Percentiles rank a stretch among this genome's conserved stretches.
These are phyloP conservation scores for Pythium pectinolyticum DNA, from an alignment of 352 stramenopile genomes.

Conservation along the genomic window DNA sequence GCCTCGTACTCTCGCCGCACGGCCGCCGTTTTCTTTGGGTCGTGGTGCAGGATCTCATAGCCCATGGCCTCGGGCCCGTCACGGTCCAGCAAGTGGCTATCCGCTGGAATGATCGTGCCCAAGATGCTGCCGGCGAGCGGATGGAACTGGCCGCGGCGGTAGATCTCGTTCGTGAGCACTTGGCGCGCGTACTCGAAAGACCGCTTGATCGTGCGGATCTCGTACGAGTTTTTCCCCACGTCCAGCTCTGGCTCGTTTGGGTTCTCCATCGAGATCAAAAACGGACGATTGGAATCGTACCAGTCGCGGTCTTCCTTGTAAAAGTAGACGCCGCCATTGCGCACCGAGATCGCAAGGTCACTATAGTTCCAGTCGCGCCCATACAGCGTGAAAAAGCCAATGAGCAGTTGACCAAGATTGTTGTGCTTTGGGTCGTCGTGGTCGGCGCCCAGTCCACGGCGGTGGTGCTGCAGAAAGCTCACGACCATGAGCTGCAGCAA, in stretches of 20 bases:
- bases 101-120: constrained; percentile 68
- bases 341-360: constrained; percentile 91
- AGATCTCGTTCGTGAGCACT: constrained; percentile 73
- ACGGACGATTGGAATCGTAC: constrained; percentile 73
- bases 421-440: constrained; percentile 72
- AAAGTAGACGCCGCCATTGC: constrained; percentile 92
- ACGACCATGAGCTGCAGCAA: constrained; percentile 95
- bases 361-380: constrained; percentile 93
- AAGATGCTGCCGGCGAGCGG: constrained; percentile 66
- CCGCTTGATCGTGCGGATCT: constrained; percentile 88
- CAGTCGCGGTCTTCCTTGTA: constrained; percentile 83
- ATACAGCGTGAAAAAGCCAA: constrained; percentile 96
- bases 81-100: constrained; percentile 65
- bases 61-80: constrained; percentile 55
- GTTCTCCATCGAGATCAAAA: constrained; percentile 93
- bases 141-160: constrained; percentile 65
- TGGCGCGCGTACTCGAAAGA: constrained; percentile 89
- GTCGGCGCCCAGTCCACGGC: constrained; percentile 47
- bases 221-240: constrained; percentile 92
- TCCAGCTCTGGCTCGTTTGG: constrained; percentile 91
- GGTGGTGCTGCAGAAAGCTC: constrained; percentile 92
- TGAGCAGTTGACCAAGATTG: constrained; percentile 90
- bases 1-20: constrained; percentile 65
- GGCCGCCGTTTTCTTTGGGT: constrained; percentile 65
- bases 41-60: constrained; percentile 70